Evolutionary conservation across 1,139 yeast genomes (phyloP), one percentile per base, ranked within the genome.

Genomic region (Yamadazyma buinensis): DNA sequence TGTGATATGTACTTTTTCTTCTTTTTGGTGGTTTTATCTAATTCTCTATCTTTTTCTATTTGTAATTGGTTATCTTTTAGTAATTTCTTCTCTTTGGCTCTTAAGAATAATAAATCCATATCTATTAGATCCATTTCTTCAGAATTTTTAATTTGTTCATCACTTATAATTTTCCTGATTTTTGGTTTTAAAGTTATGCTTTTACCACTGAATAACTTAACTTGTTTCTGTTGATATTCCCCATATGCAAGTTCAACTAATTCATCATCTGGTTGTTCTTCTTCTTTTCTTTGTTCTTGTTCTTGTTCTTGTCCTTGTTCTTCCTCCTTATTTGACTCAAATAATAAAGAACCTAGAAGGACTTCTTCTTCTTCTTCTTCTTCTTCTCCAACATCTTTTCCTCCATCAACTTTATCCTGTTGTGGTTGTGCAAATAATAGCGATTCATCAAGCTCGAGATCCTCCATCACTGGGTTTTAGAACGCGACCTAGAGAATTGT

Each of bases 31-130:
- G 27, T 13, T 26, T 32, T 13, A 17, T 17, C 7, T 17, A 5
- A 5, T 17, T 17, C 7, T 5, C 7, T 17, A 17, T 17, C 19
- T 7, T 17, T 17, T 5, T 17, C 19, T n/a, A 45, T 19, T 29
- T 44, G 46, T 19, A 39, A 29, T 22, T 46, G 44, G 26, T 49
- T 54, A 14, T 51, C 46, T 34, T 56, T 55, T 25, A 51, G 40
- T 13, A 50, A 38, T 29, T 56, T 55, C 30, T 49, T 45, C 30
- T 60, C 39, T 24, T 54, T 53, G 1, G 60, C 66, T 37, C 49
- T 56, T 27, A 51, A 51, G 40, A 61, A 59, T 15, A 66, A 43
- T 2, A 39, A 37, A 28, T 63, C 64, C 57, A 62, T 62, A 37
- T 64, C 57, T 31, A 63, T 49, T 22, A 55, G 46, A 7, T 47